Base-by-base conservation (phyloP, 495 filamentous ascomycete genomes). In the Aspergillus coremiiformis region DNA sequence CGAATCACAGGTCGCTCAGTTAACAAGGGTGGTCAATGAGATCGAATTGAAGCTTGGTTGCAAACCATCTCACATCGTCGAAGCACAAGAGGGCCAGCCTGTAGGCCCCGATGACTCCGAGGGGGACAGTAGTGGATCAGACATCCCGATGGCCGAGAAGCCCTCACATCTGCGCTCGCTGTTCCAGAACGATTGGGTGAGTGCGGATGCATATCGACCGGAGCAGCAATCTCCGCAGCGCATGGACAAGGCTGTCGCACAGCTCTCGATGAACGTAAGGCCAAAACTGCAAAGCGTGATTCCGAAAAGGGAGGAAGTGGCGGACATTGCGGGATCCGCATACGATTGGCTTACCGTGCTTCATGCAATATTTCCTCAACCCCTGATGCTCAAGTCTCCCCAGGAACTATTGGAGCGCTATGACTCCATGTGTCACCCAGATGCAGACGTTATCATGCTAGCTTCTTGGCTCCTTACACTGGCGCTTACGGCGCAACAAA, bases 121-220 rank as follows among this genome's bases (percentile, higher is more conserved):
- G 12, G 53, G 29, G 1, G 51, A 49, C 12, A 55, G 48, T 14
- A 56, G 39, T 33, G 48, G 29, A 7, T 66, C 59, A 10, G 64
- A 61, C 9, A 39, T 55, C 10, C 35, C 55, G 2, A 41, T 47
- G n/a, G 48, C 57, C 14, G 56, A 61, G 14, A 52, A 59, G 15
- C 59, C 61, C 14, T 53, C 55, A 7, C 62, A 65, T 27, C 22
- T 66, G n/a, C 59, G 60, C 14, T 53, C 58, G 19, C 53, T 65
- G 3, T 66, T 66, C 44, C 51, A 66, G n/a, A 66, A 66, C 45
- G 59, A 62, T n/a, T 64, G 57, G 57, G 53, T 66, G 6, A 60
- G 54, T 9, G 52, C 54, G 11, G 57, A 62, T 11, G 48, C 49
- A 4, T 29, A 39, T 3, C 33, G 42, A 2, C 27, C 51, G 8